Evolutionary conservation across 2,329 filamentous ascomycete species (phyloP).

Genomic region (Pseudovirgaria hyperparasitica): DNA sequence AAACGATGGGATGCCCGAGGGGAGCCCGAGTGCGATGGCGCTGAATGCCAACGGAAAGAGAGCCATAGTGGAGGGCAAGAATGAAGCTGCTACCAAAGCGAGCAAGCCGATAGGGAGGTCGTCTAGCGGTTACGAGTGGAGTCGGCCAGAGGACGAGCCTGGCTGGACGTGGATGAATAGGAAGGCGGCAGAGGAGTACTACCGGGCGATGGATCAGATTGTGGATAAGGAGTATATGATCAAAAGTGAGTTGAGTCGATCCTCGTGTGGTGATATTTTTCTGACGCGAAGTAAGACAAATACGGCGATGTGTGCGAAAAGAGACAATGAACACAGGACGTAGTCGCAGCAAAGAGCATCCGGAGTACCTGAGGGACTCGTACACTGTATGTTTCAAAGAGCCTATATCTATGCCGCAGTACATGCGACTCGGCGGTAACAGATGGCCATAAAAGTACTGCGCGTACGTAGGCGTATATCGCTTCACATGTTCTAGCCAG

Average conservation of each 20-base stretch:
- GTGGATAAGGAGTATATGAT: constrained; percentile 21
- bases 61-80: neutral
- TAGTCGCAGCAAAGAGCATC: too few relatives aligned
- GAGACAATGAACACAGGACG: too few relatives aligned
- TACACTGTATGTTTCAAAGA: too few relatives aligned
- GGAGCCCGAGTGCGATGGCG: constrained; percentile 11
- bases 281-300: constrained; percentile 6
- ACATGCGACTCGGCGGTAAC: too few relatives aligned
- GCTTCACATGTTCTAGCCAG: too few relatives aligned
- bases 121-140: constrained; percentile 25
- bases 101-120: constrained; percentile 11
- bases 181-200: constrained; percentile 22
- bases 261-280: neutral
- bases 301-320: too few relatives aligned
- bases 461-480: too few relatives aligned
- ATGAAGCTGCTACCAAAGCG: constrained; percentile 4
- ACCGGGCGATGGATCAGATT: constrained; percentile 20
- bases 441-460: too few relatives aligned
- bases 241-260: constrained; percentile 13
- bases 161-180: constrained; percentile 25
- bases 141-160: constrained; percentile 21
- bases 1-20: too few relatives aligned
- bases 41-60: constrained; percentile 27
- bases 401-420: too few relatives aligned
- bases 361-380: too few relatives aligned